Conservation (phyloP, 129 eudicot genomes). For the Helianthus tuberosus region DNA sequence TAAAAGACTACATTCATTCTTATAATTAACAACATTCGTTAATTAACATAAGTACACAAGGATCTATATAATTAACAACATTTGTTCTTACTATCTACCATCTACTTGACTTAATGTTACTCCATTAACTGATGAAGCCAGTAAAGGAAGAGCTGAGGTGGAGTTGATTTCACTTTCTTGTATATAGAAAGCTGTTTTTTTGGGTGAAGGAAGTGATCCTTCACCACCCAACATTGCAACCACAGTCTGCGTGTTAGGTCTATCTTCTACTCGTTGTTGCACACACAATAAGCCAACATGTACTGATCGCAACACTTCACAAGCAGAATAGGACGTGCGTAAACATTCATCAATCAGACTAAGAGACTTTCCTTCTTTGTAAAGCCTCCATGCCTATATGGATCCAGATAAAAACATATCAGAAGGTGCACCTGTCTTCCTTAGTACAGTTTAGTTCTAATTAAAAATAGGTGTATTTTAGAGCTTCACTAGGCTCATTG, state of each 20-base stretch:
- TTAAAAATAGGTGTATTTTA: background rate
- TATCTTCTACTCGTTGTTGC: conserved; percentile 49
- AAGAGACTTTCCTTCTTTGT: conserved; percentile 35
- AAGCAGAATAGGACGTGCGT: background rate
- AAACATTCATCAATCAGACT: conserved; percentile 26
- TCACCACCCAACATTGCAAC: conserved; percentile 45
- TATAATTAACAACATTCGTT: too few relatives aligned
- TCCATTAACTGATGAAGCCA: conserved; percentile 3
- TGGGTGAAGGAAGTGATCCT: conserved; percentile 28
- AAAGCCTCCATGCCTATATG: conserved; percentile 50
- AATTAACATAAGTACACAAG: background rate
- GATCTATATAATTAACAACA: background rate
- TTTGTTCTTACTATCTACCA: background rate
- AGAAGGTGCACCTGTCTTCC: background rate
- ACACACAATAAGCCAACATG: conserved; percentile 48
- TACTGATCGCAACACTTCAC: conserved; percentile 36
- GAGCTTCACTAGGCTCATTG: background rate
- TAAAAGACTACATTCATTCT: too few relatives aligned
- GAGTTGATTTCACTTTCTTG: background rate
- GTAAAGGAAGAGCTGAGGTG: background rate
- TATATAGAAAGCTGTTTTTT: conserved; percentile 28
- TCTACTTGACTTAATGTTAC: conserved; percentile 10
- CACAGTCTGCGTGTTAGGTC: conserved; percentile 40
- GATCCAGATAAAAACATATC: background rate
- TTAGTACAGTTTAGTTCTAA: background rate